Conservation (phyloP, 2,329 filamentous ascomycete species). For the Alternaria triticimaculans region DNA sequence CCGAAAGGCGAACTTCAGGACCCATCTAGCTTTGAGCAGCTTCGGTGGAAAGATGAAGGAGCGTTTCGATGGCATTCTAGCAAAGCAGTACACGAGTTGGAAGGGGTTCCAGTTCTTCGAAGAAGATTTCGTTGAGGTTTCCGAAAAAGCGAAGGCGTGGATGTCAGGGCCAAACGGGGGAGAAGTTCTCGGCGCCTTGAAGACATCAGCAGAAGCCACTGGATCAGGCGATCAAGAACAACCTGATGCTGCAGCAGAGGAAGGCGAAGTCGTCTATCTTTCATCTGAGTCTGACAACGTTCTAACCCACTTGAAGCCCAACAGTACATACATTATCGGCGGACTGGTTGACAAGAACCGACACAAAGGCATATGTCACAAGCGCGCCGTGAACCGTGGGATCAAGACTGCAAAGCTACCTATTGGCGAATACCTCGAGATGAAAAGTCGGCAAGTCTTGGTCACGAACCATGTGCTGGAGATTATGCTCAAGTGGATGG, state of each 20-base stretch:
- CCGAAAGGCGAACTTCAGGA: constrained; percentile 68
- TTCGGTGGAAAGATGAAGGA: constrained; percentile 77
- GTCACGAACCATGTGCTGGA: constrained; percentile 96
- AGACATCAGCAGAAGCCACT: constrained; percentile 31
- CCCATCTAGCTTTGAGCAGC: constrained; percentile 77
- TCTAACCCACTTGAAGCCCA: constrained; percentile 80
- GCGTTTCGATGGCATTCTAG: constrained; percentile 79
- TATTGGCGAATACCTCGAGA: constrained; percentile 93
- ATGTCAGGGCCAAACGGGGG: constrained; percentile 70
- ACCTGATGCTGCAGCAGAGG: constrained; percentile 28
- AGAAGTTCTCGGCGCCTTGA: constrained; percentile 65
- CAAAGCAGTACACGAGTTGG: constrained; percentile 77
- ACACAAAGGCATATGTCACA: constrained; percentile 93
- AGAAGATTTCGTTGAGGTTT: constrained; percentile 75
- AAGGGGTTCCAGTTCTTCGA: constrained; percentile 76
- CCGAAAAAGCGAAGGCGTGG: constrained; percentile 67
- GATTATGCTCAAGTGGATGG: constrained; percentile 94
- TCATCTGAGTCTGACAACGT: constrained; percentile 90
- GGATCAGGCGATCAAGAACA: constrained; percentile 51
- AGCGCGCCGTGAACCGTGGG: constrained; percentile 73
- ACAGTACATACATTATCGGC: constrained; percentile 91
- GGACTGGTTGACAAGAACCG: constrained; percentile 96
- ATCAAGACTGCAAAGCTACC: constrained; percentile 90
- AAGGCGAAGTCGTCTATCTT: constrained; percentile 79
- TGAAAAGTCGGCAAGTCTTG: constrained; percentile 84